Evolutionary conservation across 2,329 filamentous ascomycete species (phyloP).

Genomic region (Aspergillus caelatus): DNA sequence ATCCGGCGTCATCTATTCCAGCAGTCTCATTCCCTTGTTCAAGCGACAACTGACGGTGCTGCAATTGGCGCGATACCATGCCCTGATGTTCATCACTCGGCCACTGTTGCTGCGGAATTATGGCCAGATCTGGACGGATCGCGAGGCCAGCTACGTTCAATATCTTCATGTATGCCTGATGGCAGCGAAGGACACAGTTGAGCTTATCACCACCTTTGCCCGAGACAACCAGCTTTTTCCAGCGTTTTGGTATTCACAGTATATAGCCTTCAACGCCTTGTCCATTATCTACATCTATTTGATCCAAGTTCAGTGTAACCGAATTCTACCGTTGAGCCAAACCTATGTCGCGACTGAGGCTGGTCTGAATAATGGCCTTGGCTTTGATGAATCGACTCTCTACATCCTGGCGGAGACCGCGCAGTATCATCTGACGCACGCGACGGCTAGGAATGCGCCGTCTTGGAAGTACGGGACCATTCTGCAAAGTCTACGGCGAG

Average conservation of each 20-base stretch:
- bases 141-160: constrained; percentile 13
- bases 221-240: constrained; percentile 25
- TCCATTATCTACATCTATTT: constrained; percentile 27
- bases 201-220: constrained; percentile 23
- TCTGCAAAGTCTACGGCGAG: constrained; percentile 21
- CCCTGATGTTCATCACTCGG: constrained; percentile 25
- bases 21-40: constrained; percentile 24
- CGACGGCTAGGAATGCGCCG: constrained; percentile 22
- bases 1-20: constrained; percentile 23
- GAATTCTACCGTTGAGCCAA: constrained; percentile 15
- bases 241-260: constrained; percentile 29
- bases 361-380: background rate
- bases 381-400: constrained; percentile 16
- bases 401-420: constrained; percentile 21
- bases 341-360: background rate
- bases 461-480: constrained; percentile 25
- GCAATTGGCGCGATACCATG: constrained; percentile 24
- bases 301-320: constrained; percentile 22
- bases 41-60: constrained; percentile 26
- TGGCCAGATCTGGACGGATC: constrained; percentile 21
- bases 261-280: constrained; percentile 28
- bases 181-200: constrained; percentile 22
- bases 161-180: constrained; percentile 20
- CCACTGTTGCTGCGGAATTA: constrained; percentile 24
- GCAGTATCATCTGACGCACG: constrained; percentile 21